phyloP scores from a whole-genome alignment of 1,284 basidiomycete genomes.

The Vanrija sp. region DNA sequence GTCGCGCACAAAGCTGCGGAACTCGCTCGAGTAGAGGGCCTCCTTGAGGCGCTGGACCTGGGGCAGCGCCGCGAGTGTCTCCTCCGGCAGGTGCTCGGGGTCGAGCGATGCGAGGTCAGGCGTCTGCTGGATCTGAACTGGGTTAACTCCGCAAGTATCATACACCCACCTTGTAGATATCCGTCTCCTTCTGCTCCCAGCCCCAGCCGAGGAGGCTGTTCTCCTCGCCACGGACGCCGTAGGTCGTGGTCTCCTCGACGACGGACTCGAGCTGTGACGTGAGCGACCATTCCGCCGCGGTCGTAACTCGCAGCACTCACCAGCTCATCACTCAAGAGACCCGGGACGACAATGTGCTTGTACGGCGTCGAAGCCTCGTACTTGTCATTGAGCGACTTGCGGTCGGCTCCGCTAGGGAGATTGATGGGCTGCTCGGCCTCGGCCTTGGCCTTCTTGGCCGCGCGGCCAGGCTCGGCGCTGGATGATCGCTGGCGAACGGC shows the following conservation, averaged over 20 bases:
- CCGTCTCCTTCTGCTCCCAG: constrained; percentile 96
- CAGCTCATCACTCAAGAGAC: constrained; percentile 79
- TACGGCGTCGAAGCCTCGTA: constrained; percentile 69
- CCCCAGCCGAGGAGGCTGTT: constrained; percentile 53
- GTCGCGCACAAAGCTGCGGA: constrained; percentile 76
- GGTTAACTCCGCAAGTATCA: background rate
- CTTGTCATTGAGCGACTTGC: constrained; percentile 33
- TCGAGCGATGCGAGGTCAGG: constrained; percentile 92
- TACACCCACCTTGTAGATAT: constrained; percentile 90
- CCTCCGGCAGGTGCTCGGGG: constrained; percentile 57
- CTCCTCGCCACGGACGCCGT: constrained; percentile 45
- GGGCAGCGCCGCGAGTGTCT: constrained; percentile 66
- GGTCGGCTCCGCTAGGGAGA: constrained; percentile 19
- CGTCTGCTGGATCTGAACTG: constrained; percentile 84
- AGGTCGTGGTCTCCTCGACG: constrained; percentile 53
- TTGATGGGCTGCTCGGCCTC: constrained; percentile 24
- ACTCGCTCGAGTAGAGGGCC: constrained; percentile 82
- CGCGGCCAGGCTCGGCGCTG: constrained; percentile 10
- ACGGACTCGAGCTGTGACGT: constrained; percentile 60
- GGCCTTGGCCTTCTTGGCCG: constrained; percentile 25
- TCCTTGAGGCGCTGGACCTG: constrained; percentile 77
- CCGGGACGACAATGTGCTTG: constrained; percentile 76
- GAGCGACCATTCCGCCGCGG: background rate
- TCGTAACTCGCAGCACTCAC: constrained; percentile 49
- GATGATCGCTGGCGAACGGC: constrained; percentile 25